Percentiles rank a stretch among this genome's conserved stretches.
Evolutionary conservation across 257 asterid genomes (phyloP).

Genomic region (Ajuga chamaepitys): DNA sequence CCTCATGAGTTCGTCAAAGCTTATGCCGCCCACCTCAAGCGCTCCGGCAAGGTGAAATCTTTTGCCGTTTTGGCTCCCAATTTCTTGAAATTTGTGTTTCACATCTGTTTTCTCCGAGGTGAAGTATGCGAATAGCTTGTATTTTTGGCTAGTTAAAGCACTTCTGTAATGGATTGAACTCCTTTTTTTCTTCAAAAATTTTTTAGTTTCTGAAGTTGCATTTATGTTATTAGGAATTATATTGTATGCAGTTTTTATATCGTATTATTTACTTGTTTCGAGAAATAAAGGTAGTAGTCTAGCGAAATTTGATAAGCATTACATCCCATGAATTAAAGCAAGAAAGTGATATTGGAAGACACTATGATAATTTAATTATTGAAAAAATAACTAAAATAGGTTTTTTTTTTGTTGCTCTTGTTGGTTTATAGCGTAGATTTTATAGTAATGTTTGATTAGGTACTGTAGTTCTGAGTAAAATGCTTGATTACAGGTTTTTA

Average conservation of each 20-base stretch:
- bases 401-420: not conserved
- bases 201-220: not conserved
- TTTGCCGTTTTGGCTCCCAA: not conserved
- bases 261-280: too few species aligned
- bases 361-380: not conserved
- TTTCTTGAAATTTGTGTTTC: not conserved
- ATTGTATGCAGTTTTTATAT: too few species aligned
- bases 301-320: too few species aligned
- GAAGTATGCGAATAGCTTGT: not conserved
- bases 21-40: slow-evolving; percentile 82
- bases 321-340: not conserved
- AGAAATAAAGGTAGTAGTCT: too few species aligned
- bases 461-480: not conserved
- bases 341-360: not conserved
- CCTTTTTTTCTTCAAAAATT: too few species aligned
- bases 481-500: not conserved
- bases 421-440: too few species aligned
- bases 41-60: slow-evolving; percentile 84
- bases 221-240: not conserved
- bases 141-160: too few species aligned
- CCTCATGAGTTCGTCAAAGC: slow-evolving; percentile 83
- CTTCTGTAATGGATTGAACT: too few species aligned
- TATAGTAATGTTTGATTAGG: too few species aligned
- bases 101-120: not conserved
- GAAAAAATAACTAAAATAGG: not conserved